Evolutionary conservation across 805 yeast species (phyloP).

Genomic region (Candida ficus): DNA sequence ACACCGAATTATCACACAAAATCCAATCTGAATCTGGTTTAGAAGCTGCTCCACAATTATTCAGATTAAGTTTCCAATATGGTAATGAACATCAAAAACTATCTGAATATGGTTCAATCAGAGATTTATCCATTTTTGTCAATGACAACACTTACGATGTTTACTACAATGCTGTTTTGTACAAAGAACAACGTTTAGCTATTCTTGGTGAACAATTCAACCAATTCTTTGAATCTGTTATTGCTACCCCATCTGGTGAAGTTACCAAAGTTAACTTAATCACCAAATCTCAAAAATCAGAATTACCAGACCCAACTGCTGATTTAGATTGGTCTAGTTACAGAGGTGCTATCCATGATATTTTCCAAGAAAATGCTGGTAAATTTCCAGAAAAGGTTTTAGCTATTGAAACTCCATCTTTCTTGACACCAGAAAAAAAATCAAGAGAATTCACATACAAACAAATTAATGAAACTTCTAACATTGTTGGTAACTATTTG

Average conservation of each 20-base stretch:
- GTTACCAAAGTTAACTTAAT: constrained; percentile 64
- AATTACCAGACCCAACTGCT: constrained; percentile 81
- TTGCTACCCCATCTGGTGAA: constrained; percentile 31
- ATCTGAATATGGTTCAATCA: constrained; percentile 43
- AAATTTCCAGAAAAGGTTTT: constrained; percentile 82
- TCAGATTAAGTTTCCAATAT: constrained; percentile 51
- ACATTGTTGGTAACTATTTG: constrained; percentile 86
- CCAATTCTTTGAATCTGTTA: constrained; percentile 41
- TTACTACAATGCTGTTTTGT: constrained; percentile 73
- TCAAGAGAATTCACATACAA: constrained; percentile 76
- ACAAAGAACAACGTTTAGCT: constrained; percentile 60
- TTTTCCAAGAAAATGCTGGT: constrained; percentile 82
- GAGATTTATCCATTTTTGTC: constrained; percentile 57
- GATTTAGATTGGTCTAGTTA: constrained; percentile 88
- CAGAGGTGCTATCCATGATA: constrained; percentile 95
- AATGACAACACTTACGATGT: constrained; percentile 36
- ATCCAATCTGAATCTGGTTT: constrained; percentile 45
- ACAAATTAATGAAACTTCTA: constrained; percentile 90
- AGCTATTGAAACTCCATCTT: constrained; percentile 86
- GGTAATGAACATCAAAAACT: constrained; percentile 23
- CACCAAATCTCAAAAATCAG: constrained; percentile 54
- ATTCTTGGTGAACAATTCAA: constrained; percentile 69
- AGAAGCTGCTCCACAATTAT: constrained; percentile 58
- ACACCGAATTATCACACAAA: constrained; percentile 50
- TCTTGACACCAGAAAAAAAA: constrained; percentile 40